Evolutionary conservation across 352 stramenopile species (phyloP), one percentile per base, ranked within the genome.

Genomic region (Globisporangium echinulatum): DNA sequence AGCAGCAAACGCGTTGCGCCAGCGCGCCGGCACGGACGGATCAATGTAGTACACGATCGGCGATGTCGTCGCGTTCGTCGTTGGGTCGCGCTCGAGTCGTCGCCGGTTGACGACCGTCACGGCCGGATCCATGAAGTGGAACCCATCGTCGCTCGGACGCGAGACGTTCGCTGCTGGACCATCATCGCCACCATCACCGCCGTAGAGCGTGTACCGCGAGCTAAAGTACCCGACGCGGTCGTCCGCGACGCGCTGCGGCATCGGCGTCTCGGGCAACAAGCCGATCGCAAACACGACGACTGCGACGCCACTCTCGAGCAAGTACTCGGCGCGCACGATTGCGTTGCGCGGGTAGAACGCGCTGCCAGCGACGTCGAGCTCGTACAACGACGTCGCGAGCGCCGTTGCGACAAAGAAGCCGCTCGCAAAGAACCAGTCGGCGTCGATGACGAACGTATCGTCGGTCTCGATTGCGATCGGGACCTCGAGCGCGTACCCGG

Each of bases 21-120:
- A 96, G 38, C 85, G 72, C 38, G 48, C 38, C 0, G 87, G 88
- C 3, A 96, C 82, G 0, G 82, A 92, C 10, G 87, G 84, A 58
- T 96, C 88, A 52, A 96, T 91, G 57, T 92, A 85, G 59, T 87
- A 96, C 33, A 63, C 77, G 40, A 96, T 79, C 0, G 82, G 83
- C 1, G 82, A 42, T 54, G 71, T 77, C 4, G 72, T 79, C 43
- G 60, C 60, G 7, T 72, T 74, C 7, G 66, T 69, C 46, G 51
- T 59, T 0, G 62, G 48, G 40, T 87, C 70, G 14, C 73, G 17
- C 54, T 87, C 72, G 0, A 96, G 70, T 37, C 87, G 77, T 2
- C 77, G 71, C 19, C 79, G 78, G 60, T 96, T 88, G 49, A 96
- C 84, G 37, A 90, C 64, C 0, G 75, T 89, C 53, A 88, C 70